Evolutionary conservation across 2,329 filamentous ascomycete species (phyloP).

Genomic region (Ascochyta lentis): DNA sequence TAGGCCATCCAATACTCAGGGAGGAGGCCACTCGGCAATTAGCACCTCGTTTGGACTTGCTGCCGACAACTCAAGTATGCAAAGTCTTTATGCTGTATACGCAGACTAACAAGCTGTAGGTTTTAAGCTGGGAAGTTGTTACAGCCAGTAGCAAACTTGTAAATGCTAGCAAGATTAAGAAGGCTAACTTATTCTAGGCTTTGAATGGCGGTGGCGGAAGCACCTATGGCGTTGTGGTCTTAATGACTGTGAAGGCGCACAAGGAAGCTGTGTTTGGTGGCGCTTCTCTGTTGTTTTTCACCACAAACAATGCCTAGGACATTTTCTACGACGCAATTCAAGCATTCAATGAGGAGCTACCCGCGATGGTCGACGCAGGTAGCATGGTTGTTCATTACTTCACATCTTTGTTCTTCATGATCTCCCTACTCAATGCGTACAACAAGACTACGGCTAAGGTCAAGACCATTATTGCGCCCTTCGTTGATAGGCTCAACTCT

Average conservation of each 20-base stretch:
- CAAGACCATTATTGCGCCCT: slow-evolving; percentile 26
- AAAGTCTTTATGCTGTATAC: too few species aligned
- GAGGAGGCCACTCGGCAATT: slow-evolving; percentile 61
- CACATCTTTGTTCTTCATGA: slow-evolving; percentile 23
- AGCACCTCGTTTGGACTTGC: slow-evolving; percentile 51
- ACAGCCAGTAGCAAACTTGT: slow-evolving; percentile 30
- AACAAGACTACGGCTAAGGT: slow-evolving; percentile 24
- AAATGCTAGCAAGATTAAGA: slow-evolving; percentile 22
- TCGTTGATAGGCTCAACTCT: slow-evolving; percentile 19
- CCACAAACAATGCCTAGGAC: slow-evolving; percentile 18
- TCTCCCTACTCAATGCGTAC: slow-evolving; percentile 30
- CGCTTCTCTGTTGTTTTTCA: slow-evolving; percentile 21
- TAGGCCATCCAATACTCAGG: too few species aligned
- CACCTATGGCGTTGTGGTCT: slow-evolving; percentile 35
- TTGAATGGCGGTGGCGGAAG: slow-evolving; percentile 37
- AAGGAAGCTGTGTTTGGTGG: slow-evolving; percentile 25
- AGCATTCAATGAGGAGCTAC: slow-evolving; percentile 26
- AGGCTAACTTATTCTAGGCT: slow-evolving; percentile 39
- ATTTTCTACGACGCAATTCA: slow-evolving; percentile 28
- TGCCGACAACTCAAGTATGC: slow-evolving; percentile 22
- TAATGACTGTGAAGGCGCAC: slow-evolving; percentile 30
- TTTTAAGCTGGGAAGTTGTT: slow-evolving; percentile 31
- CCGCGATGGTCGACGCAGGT: slow-evolving; percentile 28
- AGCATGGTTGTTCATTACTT: slow-evolving; percentile 27
- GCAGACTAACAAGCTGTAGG: neutral